Evolutionary conservation across 1,284 basidiomycete species (phyloP).

Genomic region (Tausonia pullulans): DNA sequence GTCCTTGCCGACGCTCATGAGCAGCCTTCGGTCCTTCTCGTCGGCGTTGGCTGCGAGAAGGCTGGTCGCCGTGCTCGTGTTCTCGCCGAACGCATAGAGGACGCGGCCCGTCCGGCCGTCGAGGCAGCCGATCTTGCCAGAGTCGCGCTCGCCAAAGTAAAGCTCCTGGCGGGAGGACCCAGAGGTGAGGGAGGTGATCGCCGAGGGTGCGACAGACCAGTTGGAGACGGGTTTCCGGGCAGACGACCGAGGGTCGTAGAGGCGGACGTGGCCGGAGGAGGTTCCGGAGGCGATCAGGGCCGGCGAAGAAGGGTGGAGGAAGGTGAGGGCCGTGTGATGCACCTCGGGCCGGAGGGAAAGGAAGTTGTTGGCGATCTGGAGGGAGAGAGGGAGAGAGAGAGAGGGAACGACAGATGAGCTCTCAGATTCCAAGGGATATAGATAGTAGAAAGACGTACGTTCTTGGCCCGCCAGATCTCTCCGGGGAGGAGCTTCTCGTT

Average conservation of each 20-base stretch:
- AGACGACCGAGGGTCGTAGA: conserved; percentile 70
- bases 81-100: conserved; percentile 51
- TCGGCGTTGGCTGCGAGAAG: conserved; percentile 25
- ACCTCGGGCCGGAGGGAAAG: conserved; percentile 70
- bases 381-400: not conserved
- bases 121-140: conserved; percentile 40
- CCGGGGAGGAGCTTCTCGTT: conserved; percentile 48
- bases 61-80: conserved; percentile 27
- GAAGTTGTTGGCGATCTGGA: conserved; percentile 60
- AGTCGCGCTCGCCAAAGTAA: conserved; percentile 11
- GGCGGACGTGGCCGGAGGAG: conserved; percentile 58
- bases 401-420: not conserved
- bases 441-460: conserved; percentile 24
- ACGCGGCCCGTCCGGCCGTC: conserved; percentile 63
- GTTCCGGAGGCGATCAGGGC: conserved; percentile 54
- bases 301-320: conserved; percentile 35
- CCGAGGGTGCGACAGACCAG: not conserved
- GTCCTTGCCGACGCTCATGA: conserved; percentile 30
- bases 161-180: not conserved
- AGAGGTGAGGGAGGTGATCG: not conserved
- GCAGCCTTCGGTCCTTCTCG: conserved; percentile 19
- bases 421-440: not conserved
- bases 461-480: conserved; percentile 35
- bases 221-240: conserved; percentile 35
- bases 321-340: conserved; percentile 57